These are phyloP conservation scores for Aspergillus brunneoviolaceus DNA, from an alignment of 2,329 filamentous ascomycete species.

Conservation along the genomic window DNA sequence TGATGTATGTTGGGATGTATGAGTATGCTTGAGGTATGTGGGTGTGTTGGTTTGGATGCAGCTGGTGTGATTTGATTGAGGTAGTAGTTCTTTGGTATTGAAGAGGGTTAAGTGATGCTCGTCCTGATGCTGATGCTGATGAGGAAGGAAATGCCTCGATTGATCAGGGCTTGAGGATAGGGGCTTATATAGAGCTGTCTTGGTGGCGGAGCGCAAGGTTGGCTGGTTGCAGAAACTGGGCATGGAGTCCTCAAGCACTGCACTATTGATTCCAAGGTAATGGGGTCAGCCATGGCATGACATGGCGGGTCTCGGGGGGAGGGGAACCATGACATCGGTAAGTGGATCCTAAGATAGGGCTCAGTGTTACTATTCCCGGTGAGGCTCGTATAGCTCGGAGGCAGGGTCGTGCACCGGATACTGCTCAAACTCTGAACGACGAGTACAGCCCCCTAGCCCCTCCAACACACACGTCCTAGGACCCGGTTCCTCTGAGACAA, in stretches of 20 bases:
- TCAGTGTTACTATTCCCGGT: background rate
- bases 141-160: too few species aligned
- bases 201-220: background rate
- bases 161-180: too few species aligned
- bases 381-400: background rate
- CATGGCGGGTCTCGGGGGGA: too few species aligned
- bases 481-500: conserved; percentile 2
- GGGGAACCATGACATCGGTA: background rate
- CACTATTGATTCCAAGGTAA: background rate
- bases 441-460: too few species aligned
- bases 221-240: background rate
- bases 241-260: background rate
- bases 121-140: too few species aligned
- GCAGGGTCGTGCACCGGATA: background rate
- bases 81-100: too few species aligned
- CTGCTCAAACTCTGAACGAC: background rate
- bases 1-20: too few species aligned
- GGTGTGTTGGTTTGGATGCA: too few species aligned
- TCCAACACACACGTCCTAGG: background rate
- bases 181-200: too few species aligned
- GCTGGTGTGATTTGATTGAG: too few species aligned
- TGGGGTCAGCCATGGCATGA: background rate
- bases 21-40: too few species aligned
- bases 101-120: too few species aligned
- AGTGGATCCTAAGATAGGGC: background rate